Evolutionary conservation across 768 basidiomycete species (phyloP), one percentile per base, ranked within the genome.

Genomic region (Goffeauzyma gilvescens): DNA sequence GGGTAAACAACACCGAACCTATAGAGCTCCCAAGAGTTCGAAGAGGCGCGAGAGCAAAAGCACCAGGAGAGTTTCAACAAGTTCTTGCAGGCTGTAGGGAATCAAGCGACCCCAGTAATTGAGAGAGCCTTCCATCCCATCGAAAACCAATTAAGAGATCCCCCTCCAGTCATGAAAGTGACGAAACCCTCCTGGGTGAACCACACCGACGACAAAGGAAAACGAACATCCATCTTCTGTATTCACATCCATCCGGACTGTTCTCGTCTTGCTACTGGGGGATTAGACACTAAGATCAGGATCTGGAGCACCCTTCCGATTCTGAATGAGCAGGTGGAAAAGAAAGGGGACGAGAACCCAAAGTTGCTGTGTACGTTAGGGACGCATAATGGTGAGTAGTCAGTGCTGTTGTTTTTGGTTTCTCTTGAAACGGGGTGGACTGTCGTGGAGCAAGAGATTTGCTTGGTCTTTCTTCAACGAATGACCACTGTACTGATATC

Each of bases 251-350:
- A 95, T 55, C 90, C 90, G 0, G 90, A 98, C 56, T 83, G 83
- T 49, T 86, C 84, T 15, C 75, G 90, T 14, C 79, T 98, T 52
- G 90, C 93, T n/a, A 98, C 90, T 1, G 93, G 87, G 22, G 87
- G 89, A 2, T 71, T 98, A 22, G 90, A 98, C 62, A 80, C 84
- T 30, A 89, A 87, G 68, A 76, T 98, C 48, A 80, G 86, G 37
- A 84, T 98, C 65, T 98, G 90, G 90, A 82, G 81, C 48, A 96
- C 93, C 0, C 78, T 82, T 49, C 89, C 93, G 0, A 90, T 96
- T 51, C 67, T 96, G n/a, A 77, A 77, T 49, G 65, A 72, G 12
- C 71, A 74, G 17, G 51, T 32, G 69, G 81, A 22, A 75, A 81
- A 56, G 62, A 65, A 48, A 73, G n/a, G n/a, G n/a, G 77, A 33